These are phyloP conservation scores for Solanum tacnaense DNA, from an alignment of 257 asterid genomes.

Conservation along the genomic window DNA sequence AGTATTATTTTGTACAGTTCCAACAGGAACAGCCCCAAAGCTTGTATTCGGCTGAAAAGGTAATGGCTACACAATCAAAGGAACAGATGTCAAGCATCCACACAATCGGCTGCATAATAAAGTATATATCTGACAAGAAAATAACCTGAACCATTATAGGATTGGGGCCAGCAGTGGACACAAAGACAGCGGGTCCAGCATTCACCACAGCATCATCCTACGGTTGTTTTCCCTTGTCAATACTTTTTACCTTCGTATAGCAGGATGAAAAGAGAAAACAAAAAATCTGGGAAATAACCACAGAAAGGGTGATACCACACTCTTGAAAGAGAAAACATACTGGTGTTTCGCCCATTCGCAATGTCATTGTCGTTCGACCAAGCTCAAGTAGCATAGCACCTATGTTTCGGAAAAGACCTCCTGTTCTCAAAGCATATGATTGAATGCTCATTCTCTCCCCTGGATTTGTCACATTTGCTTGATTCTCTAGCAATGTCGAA, in stretches of 20 bases:
- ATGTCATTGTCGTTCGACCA: conserved; percentile 80
- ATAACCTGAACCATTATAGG: conserved; percentile 98
- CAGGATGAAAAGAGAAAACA: background rate
- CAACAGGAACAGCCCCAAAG: conserved; percentile 51
- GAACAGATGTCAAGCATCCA: conserved; percentile 2
- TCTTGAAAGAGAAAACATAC: conserved; percentile 27
- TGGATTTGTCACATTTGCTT: conserved; percentile 44
- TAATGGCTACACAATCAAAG: conserved; percentile 45
- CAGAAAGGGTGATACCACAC: background rate
- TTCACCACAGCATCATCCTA: conserved; percentile 90
- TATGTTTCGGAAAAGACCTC: conserved; percentile 60
- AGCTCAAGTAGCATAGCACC: conserved; percentile 91
- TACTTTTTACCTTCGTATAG: background rate
- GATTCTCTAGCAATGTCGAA: conserved; percentile 51
- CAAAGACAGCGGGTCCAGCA: conserved; percentile 91
- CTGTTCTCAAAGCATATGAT: conserved; percentile 61
- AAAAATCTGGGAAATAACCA: background rate
- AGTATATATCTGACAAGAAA: background rate
- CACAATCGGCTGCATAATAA: background rate
- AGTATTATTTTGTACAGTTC: conserved; percentile 47
- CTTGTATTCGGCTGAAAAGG: conserved; percentile 73
- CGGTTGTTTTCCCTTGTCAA: background rate
- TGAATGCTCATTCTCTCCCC: conserved; percentile 70
- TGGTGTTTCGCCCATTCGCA: conserved; percentile 83
- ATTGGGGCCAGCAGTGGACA: conserved; percentile 79